Base-by-base conservation (phyloP, 768 basidiomycete species). In the Aureoboletus auriporus region DNA sequence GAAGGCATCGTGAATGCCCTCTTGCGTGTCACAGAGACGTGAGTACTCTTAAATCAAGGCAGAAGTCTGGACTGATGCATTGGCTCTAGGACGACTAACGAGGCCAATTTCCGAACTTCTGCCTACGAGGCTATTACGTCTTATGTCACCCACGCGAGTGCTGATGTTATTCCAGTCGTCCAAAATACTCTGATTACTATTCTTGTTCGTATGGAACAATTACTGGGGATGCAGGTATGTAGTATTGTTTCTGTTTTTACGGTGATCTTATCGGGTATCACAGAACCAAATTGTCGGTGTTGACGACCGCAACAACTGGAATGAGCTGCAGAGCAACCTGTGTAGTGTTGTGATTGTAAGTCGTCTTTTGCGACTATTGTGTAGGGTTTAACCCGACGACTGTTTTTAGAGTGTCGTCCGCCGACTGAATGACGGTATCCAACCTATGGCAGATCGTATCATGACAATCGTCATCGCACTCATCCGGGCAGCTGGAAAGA, bases 271-370 rank as follows among this genome's bases (percentile, higher is more conserved):
- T 28, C 36, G 29, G 8, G 14, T 42, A 20, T 52, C 33, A 12
- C 59, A 94, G 83, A 91, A 89, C 66, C 94, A 98, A 71, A 87
- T 98, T 49, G 75, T 99, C 34, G 96, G 96, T 38, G 75, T 84
- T 14, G 96, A 99, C 68, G 96, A 99, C 63, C 84, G 91, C 53
- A 94, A 93, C 69, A 99, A 96, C 73, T 96, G 95, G 93, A 96
- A 96, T 62, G 95, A 99, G 65, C 76, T 99, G 23, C 94, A 96
- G 66, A 86, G 91, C 70, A 96, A 95, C 71, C 78, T 97, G 58
- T 96, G 93, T 66, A 84, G 86, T 55, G 89, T 96, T 40, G 76
- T 90, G 45, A 88, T 91, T 46, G 91, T 92, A 62, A 63, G 89
- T 73, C 36, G 6, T 36, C 7, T 6, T 27, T 11, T 42, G 39